Conservation (phyloP, 306 rosid genomes). For the Glycyrrhiza uralensis region DNA sequence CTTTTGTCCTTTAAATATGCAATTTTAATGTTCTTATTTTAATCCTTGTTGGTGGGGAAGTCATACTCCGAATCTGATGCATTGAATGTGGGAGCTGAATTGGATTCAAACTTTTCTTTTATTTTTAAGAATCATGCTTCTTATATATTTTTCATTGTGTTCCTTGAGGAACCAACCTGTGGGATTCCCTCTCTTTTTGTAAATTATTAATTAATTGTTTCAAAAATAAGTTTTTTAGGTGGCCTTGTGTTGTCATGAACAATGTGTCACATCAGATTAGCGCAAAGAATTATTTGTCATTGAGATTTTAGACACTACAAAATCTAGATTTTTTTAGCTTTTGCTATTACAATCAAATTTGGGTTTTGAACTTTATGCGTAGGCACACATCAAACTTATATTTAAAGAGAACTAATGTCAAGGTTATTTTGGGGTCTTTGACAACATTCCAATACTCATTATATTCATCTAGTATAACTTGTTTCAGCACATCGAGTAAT, state of each 20-base stretch:
- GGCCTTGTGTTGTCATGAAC: not conserved
- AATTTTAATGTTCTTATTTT: slow-evolving; percentile 13
- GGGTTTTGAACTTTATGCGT: not conserved
- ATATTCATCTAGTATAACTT: too few species aligned
- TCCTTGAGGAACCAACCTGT: slow-evolving; percentile 28
- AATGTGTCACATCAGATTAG: not conserved
- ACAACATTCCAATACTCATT: too few species aligned
- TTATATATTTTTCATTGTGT: slow-evolving; percentile 7
- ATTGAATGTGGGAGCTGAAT: slow-evolving; percentile 54
- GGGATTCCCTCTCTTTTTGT: slow-evolving; percentile 22
- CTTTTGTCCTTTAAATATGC: slow-evolving; percentile 27
- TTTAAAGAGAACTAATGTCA: not conserved
- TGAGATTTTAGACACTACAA: not conserved
- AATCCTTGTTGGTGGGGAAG: slow-evolving; percentile 42
- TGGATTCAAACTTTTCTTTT: slow-evolving; percentile 29
- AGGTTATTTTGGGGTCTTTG: not conserved
- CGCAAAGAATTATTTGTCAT: not conserved
- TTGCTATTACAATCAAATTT: not conserved
- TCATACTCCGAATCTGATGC: slow-evolving; percentile 64
- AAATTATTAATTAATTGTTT: not conserved
- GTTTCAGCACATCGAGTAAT: too few species aligned
- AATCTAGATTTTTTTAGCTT: not conserved
- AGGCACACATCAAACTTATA: not conserved
- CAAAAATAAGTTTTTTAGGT: not conserved
- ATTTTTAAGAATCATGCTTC: slow-evolving; percentile 30